A percentile compares a stretch with the other conserved stretches of the same genome.
Conservation (phyloP, 805 yeast species). For the Metschnikowia similis region DNA sequence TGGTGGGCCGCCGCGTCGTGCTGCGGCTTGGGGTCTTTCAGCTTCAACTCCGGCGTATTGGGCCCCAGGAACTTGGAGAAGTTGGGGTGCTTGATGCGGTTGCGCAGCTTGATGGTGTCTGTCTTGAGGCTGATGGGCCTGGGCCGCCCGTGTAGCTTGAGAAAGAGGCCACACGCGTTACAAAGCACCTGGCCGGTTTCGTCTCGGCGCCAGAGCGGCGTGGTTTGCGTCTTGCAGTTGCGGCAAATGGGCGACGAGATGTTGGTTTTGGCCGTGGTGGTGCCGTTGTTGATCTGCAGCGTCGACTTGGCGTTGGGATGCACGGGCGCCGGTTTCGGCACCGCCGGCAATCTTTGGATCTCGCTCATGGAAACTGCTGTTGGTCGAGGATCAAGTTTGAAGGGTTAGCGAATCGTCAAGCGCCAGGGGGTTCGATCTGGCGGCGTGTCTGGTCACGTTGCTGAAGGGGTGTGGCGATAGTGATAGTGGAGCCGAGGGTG, state of each 20-base stretch:
- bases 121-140: slow-evolving; percentile 89
- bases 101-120: slow-evolving; percentile 87
- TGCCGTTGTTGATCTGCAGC: slow-evolving; percentile 53
- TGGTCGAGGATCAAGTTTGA: no score
- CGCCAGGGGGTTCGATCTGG: no score
- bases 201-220: slow-evolving; percentile 94
- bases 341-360: slow-evolving; percentile 17
- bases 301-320: slow-evolving; percentile 66
- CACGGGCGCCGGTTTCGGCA: slow-evolving; percentile 29
- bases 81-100: slow-evolving; percentile 63
- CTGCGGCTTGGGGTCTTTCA: slow-evolving; percentile 36
- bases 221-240: slow-evolving; percentile 87
- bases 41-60: slow-evolving; percentile 54
- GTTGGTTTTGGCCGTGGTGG: slow-evolving; percentile 61
- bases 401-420: no score
- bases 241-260: slow-evolving; percentile 72
- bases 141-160: slow-evolving; percentile 87
- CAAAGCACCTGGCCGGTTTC: slow-evolving; percentile 84
- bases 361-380: slow-evolving; percentile 13
- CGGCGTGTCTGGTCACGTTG: no score
- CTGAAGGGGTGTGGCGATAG: no score
- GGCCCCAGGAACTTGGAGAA: slow-evolving; percentile 40
- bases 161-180: slow-evolving; percentile 92
- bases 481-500: no score
- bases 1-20: slow-evolving; percentile 20